Evolutionary conservation across 805 yeast genomes (phyloP).

Genomic region (Candida manassasensis): DNA sequence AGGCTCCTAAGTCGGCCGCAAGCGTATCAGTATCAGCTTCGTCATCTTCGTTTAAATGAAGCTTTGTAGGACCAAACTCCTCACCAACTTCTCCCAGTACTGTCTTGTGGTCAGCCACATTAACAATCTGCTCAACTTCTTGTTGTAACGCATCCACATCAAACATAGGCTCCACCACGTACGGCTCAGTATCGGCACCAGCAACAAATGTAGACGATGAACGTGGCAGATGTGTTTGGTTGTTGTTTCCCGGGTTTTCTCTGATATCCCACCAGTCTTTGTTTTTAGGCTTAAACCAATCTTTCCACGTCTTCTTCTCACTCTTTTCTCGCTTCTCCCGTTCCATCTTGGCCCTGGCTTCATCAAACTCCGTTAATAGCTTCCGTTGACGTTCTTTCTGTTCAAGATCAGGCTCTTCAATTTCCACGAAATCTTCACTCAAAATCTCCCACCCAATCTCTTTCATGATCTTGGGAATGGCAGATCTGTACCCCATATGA

Average conservation of each 20-base stretch:
- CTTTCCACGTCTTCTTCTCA: conserved; percentile 41
- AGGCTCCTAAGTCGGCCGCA: no score
- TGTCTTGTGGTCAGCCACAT: conserved; percentile 24
- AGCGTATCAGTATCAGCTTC: no score
- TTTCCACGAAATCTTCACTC: conserved; percentile 89
- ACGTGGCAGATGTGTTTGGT: no score
- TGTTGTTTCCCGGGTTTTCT: conserved; percentile 29
- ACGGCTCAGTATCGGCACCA: conserved; percentile 10
- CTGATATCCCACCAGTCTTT: conserved; percentile 58
- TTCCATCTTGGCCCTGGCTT: conserved; percentile 64
- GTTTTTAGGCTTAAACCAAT: conserved; percentile 45
- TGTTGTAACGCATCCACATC: conserved; percentile 40
- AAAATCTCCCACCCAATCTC: conserved; percentile 73
- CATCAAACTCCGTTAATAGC: conserved; percentile 79
- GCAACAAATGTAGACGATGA: conserved; percentile 8
- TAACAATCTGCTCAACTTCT: conserved; percentile 44
- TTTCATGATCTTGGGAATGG: conserved; percentile 77
- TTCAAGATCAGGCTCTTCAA: conserved; percentile 93
- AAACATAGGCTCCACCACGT: conserved; percentile 31
- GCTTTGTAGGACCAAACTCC: neutral
- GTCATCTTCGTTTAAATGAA: neutral
- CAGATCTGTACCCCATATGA: conserved; percentile 95
- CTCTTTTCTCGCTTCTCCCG: conserved; percentile 30
- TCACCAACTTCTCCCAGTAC: neutral
- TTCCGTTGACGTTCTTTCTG: conserved; percentile 78